phyloP scores from a whole-genome alignment of 1,284 basidiomycete genomes.

The Tilletia caries region DNA sequence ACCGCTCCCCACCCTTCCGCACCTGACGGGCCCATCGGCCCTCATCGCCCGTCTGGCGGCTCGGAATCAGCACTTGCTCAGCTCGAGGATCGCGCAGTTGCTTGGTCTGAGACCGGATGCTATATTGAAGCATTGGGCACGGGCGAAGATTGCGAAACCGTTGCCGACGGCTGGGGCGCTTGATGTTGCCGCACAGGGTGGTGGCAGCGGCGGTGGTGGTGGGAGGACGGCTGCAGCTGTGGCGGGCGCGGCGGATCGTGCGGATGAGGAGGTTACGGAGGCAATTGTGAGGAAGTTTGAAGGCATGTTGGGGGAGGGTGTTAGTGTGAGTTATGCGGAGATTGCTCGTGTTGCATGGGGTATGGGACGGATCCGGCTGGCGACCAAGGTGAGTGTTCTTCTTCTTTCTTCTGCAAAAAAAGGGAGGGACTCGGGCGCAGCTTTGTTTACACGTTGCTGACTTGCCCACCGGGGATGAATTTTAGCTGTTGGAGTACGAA shows the following conservation, averaged over 20 bases:
- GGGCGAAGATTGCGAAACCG: constrained; percentile 77
- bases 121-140: constrained; percentile 93
- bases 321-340: constrained; percentile 79
- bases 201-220: constrained; percentile 56
- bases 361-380: constrained; percentile 75
- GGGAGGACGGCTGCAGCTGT: constrained; percentile 5
- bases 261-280: constrained; percentile 72
- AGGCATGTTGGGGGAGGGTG: constrained; percentile 19
- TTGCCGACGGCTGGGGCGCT: constrained; percentile 49
- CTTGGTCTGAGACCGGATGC: constrained; percentile 77
- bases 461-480: no score
- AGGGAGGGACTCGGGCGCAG: no score
- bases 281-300: constrained; percentile 84
- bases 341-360: constrained; percentile 93
- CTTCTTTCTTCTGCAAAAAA: constrained; percentile 15
- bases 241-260: not conserved
- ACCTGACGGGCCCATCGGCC: constrained; percentile 46
- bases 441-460: not conserved
- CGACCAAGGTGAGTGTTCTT: constrained; percentile 81
- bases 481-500: constrained; percentile 90
- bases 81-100: constrained; percentile 82
- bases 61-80: constrained; percentile 83
- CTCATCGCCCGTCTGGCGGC: constrained; percentile 79
- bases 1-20: constrained; percentile 8
- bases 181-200: constrained; percentile 59